A percentile compares a stretch with the other conserved stretches of the same genome.
phyloP scores from a whole-genome alignment of 805 yeast species.

The Candida orba region DNA sequence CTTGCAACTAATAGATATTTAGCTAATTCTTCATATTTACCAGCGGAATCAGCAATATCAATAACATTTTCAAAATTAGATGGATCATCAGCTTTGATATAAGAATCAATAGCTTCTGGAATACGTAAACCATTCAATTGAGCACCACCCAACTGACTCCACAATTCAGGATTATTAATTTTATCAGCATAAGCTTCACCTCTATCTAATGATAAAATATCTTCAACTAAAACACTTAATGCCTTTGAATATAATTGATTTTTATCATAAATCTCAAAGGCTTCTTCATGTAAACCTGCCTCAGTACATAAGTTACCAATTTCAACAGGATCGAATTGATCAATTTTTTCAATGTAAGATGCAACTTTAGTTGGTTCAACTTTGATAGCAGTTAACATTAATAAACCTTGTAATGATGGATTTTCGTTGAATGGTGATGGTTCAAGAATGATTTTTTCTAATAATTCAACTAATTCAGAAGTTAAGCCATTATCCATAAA shows the following conservation, averaged over 20 bases:
- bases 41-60: slow-evolving; percentile 92
- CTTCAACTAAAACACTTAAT: slow-evolving; percentile 84
- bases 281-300: slow-evolving; percentile 86
- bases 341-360: slow-evolving; percentile 80
- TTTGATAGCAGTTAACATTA: slow-evolving; percentile 90
- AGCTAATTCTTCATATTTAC: slow-evolving; percentile 89
- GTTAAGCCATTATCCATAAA: slow-evolving; percentile 95
- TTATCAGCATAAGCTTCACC: slow-evolving; percentile 92
- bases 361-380: slow-evolving; percentile 85
- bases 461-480: slow-evolving; percentile 83
- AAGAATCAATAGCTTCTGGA: slow-evolving; percentile 86
- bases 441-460: slow-evolving; percentile 93
- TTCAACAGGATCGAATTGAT: slow-evolving; percentile 86
- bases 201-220: slow-evolving; percentile 88
- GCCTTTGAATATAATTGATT: slow-evolving; percentile 74
- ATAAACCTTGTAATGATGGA: slow-evolving; percentile 87
- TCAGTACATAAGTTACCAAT: slow-evolving; percentile 90
- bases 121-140: slow-evolving; percentile 91
- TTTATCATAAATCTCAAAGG: slow-evolving; percentile 85
- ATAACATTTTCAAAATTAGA: slow-evolving; percentile 85
- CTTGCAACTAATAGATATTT: slow-evolving; percentile 89
- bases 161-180: slow-evolving; percentile 74
- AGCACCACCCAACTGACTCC: slow-evolving; percentile 95
- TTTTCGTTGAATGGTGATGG: slow-evolving; percentile 97
- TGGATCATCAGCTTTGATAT: slow-evolving; percentile 88